A percentile compares a stretch with the other conserved stretches of the same genome.
Evolutionary conservation across 306 rosid genomes (phyloP).

Genomic region (Sicyos edulis): DNA sequence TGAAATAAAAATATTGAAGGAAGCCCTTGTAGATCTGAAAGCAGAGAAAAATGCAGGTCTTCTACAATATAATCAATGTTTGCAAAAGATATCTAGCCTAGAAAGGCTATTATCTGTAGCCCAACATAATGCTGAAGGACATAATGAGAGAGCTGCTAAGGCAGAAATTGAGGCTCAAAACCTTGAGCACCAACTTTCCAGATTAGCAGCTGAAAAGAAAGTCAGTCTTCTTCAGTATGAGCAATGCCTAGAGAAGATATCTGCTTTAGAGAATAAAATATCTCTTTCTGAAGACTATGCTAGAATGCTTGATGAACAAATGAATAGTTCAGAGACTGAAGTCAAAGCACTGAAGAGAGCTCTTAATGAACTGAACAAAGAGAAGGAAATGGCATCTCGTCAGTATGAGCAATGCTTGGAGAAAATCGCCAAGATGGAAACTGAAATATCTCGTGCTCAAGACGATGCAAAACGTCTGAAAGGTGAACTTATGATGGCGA

Average conservation of each 20-base stretch:
- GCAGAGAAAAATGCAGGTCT: constrained; percentile 63
- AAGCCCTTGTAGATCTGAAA: constrained; percentile 57
- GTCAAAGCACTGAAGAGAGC: constrained; percentile 45
- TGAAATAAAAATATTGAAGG: constrained; percentile 68
- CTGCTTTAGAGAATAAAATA: constrained; percentile 62
- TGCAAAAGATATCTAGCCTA: constrained; percentile 61
- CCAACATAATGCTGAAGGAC: constrained; percentile 46
- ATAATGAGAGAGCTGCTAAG: constrained; percentile 45
- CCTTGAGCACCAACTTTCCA: constrained; percentile 53
- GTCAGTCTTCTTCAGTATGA: constrained; percentile 47
- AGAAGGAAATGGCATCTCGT: constrained; percentile 57
- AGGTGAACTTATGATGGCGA: constrained; percentile 44
- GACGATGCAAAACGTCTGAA: constrained; percentile 42
- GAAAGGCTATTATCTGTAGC: constrained; percentile 45
- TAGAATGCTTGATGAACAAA: constrained; percentile 51
- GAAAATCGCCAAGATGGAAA: constrained; percentile 62
- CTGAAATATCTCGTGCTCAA: constrained; percentile 54
- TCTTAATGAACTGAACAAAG: constrained; percentile 40
- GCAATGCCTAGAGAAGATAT: constrained; percentile 59
- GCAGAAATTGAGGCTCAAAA: constrained; percentile 60
- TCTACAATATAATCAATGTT: constrained; percentile 52
- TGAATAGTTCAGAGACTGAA: constrained; percentile 57
- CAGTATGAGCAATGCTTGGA: constrained; percentile 60
- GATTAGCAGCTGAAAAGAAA: constrained; percentile 63
- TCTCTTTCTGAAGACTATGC: constrained; percentile 62